These are phyloP conservation scores for Leucosporidium creatinivorum DNA, from an alignment of 768 basidiomycete species.

Conservation along the genomic window DNA sequence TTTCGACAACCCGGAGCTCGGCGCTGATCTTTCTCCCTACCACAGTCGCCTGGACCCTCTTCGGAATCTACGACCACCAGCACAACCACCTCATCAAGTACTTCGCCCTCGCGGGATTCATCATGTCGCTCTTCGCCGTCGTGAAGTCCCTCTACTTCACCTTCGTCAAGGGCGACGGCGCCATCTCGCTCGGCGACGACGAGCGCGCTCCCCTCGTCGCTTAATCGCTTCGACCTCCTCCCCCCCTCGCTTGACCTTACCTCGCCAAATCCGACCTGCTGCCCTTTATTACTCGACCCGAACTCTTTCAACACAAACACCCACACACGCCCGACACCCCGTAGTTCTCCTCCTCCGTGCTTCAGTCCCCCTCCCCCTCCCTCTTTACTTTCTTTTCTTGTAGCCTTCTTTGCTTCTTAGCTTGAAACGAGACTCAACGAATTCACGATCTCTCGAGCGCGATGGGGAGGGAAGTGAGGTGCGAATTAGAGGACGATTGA, in stretches of 20 bases:
- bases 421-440: too few relatives aligned
- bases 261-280: background rate
- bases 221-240: background rate
- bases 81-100: slow-evolving; percentile 76
- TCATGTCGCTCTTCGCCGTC: slow-evolving; percentile 77
- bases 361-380: too few relatives aligned
- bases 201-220: slow-evolving; percentile 75
- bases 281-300: too few relatives aligned
- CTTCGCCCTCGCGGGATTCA: slow-evolving; percentile 74
- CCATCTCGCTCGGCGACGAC: slow-evolving; percentile 67
- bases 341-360: too few relatives aligned
- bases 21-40: too few relatives aligned
- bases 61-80: slow-evolving; percentile 4
- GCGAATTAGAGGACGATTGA: too few relatives aligned
- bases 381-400: too few relatives aligned
- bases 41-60: background rate
- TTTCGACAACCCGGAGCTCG: too few relatives aligned
- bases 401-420: too few relatives aligned
- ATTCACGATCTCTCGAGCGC: too few relatives aligned
- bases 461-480: too few relatives aligned
- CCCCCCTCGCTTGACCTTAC: background rate
- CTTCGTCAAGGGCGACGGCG: slow-evolving; percentile 39
- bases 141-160: slow-evolving; percentile 49
- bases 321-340: too few relatives aligned
- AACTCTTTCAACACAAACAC: background rate